Evolutionary conservation across 176 grass and related monocot species (phyloP), one percentile per base, ranked within the genome.

Genomic region (Puya raimondii): DNA sequence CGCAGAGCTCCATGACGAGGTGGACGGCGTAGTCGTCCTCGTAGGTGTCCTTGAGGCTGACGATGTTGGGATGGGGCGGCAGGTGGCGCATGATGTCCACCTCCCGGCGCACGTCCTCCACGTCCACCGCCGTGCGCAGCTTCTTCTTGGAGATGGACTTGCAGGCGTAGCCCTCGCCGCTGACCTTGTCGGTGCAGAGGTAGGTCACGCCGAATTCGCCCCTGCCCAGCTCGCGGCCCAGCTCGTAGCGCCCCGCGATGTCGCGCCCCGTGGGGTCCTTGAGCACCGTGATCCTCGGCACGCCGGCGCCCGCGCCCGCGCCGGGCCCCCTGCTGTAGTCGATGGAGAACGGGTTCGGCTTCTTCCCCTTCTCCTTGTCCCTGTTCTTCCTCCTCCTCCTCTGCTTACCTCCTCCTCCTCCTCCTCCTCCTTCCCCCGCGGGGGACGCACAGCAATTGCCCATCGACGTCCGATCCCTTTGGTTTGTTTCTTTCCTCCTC

Each of bases 1-100:
- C 90, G 54, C 95, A 99, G 42, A 99, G 85, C 85, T 99, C 95
- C 95, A 99, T 99, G 73, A 99, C 82, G 23, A 99, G 74, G 72
- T 99, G 95, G 74, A 99, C 95, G 74, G 87, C 90, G 63, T 83
- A 83, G 50, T 83, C 82, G 18, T 99, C 95, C 84, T 99, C 95
- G 77, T 94, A 99, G 1, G 87, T 83, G 58, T 86, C 95, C 81
- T 72, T 75, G 75, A 99, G 87, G 72, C 80, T 85, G 47, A 99
- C 95, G 64, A 99, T 91, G 64, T 99, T 99, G 0, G 82, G 85
- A 72, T 94, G 90, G 47, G 72, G 0, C 1, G 90, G 95, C 84
- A 99, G 83, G 63, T 90, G 87, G 66, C 84, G 80, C 95, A 99
- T 99, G 86, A 99, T 99, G 50, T 92, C 87, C 64, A 99, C 95